Evolutionary conservation across 305 asterid genomes (phyloP).

Genomic region (Fraxinus sp.): DNA sequence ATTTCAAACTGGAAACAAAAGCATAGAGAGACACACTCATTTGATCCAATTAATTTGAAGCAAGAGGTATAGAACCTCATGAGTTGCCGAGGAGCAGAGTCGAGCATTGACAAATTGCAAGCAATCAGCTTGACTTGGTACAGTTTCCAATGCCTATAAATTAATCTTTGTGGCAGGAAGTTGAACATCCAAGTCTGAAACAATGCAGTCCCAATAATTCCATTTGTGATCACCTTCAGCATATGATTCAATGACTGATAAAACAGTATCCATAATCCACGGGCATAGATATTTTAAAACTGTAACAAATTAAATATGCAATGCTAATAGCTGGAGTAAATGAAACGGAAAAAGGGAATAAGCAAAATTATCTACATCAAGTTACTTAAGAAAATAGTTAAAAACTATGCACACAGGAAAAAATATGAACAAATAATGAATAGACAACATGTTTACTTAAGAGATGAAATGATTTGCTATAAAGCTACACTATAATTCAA

Average conservation of each 20-base stretch:
- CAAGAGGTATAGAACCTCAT: conserved; percentile 40
- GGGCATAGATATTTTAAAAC: too few relatives aligned
- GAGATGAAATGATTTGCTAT: too few relatives aligned
- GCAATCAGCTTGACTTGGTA: conserved; percentile 77
- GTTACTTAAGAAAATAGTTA: too few relatives aligned
- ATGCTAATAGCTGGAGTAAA: too few relatives aligned
- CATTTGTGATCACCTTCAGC: conserved; percentile 39
- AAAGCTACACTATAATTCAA: too few relatives aligned
- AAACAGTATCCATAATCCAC: conserved; percentile 4
- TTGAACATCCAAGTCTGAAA: conserved; percentile 44
- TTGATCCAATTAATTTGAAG: background rate
- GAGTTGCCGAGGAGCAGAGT: conserved; percentile 42
- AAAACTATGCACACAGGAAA: too few relatives aligned
- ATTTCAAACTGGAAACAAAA: background rate
- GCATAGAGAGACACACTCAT: background rate
- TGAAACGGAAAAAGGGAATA: too few relatives aligned
- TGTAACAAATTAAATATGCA: too few relatives aligned
- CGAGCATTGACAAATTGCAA: conserved; percentile 67
- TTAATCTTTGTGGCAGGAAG: conserved; percentile 63
- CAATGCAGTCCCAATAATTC: conserved; percentile 53
- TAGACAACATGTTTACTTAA: too few relatives aligned
- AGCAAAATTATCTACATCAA: too few relatives aligned
- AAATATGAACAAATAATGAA: too few relatives aligned
- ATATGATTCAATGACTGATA: conserved; percentile 61
- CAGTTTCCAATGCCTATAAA: conserved; percentile 68